Evolutionary conservation across 1,284 basidiomycete genomes (phyloP).

Genomic region (Psilocybe mexicana): DNA sequence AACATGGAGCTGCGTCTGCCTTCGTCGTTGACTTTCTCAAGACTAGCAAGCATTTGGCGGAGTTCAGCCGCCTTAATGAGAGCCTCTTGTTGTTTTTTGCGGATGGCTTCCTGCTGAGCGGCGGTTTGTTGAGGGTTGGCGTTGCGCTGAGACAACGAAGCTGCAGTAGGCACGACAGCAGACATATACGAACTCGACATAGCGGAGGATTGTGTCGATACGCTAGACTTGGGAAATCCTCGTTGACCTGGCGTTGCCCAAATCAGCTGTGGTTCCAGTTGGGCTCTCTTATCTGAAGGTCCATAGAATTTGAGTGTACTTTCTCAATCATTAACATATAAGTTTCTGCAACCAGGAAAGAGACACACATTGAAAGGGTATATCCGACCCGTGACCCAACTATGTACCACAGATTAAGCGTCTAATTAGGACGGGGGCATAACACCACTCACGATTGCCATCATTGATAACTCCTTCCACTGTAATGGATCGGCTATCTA

Average conservation of each 20-base stretch:
- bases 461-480: constrained; percentile 78
- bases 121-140: constrained; percentile 31
- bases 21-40: constrained; percentile 81
- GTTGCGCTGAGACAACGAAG: constrained; percentile 15
- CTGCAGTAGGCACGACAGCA: constrained; percentile 11
- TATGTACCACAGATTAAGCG: constrained; percentile 33
- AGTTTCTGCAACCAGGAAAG: not conserved
- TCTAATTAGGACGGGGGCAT: not conserved
- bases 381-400: constrained; percentile 41
- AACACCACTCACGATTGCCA: constrained; percentile 59
- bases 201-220: constrained; percentile 20
- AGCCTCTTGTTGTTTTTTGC: constrained; percentile 51
- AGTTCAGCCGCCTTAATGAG: constrained; percentile 65
- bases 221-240: constrained; percentile 44
- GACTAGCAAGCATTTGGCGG: constrained; percentile 57
- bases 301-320: constrained; percentile 77
- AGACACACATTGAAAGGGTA: constrained; percentile 58
- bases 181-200: constrained; percentile 16
- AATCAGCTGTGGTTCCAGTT: constrained; percentile 64
- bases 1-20: constrained; percentile 68
- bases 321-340: not conserved
- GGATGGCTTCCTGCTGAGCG: constrained; percentile 41
- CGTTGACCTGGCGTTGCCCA: constrained; percentile 75
- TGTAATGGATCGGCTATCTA: constrained; percentile 62
- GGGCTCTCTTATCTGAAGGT: constrained; percentile 52